Conservation (phyloP, 2,329 filamentous ascomycete genomes). For the Fusarium anguioides region DNA sequence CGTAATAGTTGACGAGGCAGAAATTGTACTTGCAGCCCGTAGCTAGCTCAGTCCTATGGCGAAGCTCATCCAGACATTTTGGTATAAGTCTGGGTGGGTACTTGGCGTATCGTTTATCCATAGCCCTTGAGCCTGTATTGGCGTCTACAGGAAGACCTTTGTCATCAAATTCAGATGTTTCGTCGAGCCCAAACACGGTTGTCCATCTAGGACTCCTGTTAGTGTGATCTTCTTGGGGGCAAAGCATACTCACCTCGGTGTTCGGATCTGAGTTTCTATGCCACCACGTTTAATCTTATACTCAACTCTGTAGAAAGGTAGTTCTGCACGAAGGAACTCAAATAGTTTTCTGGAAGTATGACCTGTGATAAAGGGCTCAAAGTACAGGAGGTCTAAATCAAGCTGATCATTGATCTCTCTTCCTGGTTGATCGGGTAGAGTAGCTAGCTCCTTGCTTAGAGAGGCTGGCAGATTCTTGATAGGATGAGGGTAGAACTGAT, state of each 20-base stretch:
- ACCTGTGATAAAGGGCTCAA: slow-evolving; percentile 75
- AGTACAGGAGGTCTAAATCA: slow-evolving; percentile 80
- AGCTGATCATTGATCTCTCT: slow-evolving; percentile 72
- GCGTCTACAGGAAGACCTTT: slow-evolving; percentile 56
- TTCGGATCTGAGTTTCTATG: slow-evolving; percentile 69
- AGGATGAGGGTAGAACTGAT: slow-evolving; percentile 62
- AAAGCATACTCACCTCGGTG: slow-evolving; percentile 55
- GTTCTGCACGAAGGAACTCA: slow-evolving; percentile 73
- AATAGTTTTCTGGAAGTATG: slow-evolving; percentile 70
- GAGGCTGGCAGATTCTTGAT: slow-evolving; percentile 57
- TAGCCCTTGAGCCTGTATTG: slow-evolving; percentile 54
- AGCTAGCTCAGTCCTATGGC: slow-evolving; percentile 70
- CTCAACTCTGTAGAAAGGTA: slow-evolving; percentile 81
- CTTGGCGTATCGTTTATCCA: slow-evolving; percentile 64
- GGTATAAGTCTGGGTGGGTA: slow-evolving; percentile 77
- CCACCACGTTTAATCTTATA: slow-evolving; percentile 77
- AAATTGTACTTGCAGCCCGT: slow-evolving; percentile 80
- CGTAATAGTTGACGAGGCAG: slow-evolving; percentile 85
- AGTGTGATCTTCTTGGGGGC: not conserved
- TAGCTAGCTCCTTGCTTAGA: slow-evolving; percentile 54
- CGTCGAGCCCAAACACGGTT: slow-evolving; percentile 68
- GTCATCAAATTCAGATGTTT: slow-evolving; percentile 70
- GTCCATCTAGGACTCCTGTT: slow-evolving; percentile 53
- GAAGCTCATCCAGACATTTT: slow-evolving; percentile 72
- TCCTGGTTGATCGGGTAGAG: slow-evolving; percentile 63